Conservation (phyloP, 2,329 filamentous ascomycete genomes). For the Ceratocystis cubensis region DNA sequence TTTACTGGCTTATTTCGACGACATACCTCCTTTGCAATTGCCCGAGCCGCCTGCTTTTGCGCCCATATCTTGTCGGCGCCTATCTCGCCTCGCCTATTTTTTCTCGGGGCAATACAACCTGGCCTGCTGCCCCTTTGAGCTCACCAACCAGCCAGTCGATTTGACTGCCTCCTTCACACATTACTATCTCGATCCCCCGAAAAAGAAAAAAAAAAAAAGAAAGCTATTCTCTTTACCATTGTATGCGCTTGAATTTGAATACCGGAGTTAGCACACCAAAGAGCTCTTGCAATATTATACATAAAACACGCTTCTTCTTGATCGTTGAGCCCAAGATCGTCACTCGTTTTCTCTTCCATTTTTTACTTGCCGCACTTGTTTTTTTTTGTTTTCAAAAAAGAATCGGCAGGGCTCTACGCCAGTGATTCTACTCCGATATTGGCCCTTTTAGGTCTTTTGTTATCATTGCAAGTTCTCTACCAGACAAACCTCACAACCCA, state of each 20-base stretch:
- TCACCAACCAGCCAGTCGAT: not conserved
- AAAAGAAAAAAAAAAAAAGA: too few species aligned
- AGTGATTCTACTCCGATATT: not conserved
- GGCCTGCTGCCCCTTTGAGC: not conserved
- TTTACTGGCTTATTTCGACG: conserved; percentile 8
- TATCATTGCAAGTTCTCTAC: not conserved
- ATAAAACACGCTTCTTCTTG: too few species aligned
- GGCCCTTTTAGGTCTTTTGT: not conserved
- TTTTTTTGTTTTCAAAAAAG: too few species aligned
- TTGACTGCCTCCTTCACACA: not conserved
- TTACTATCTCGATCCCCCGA: not conserved
- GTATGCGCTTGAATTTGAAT: too few species aligned
- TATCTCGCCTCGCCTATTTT: conserved; percentile 3
- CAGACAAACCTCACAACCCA: not conserved
- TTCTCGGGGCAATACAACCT: not conserved
- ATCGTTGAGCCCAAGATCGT: too few species aligned
- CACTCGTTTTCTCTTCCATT: too few species aligned
- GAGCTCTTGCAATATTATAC: too few species aligned
- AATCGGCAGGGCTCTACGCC: not conserved
- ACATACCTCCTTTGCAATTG: not conserved
- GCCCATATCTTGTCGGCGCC: not conserved
- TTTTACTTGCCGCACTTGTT: too few species aligned
- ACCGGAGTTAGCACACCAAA: too few species aligned
- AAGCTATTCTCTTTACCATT: too few species aligned
- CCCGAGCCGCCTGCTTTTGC: not conserved